Percentiles rank a stretch among this genome's conserved stretches.
These are phyloP conservation scores for Miamiensis avidus DNA, from an alignment of 169 alveolate species.

Conservation along the genomic window DNA sequence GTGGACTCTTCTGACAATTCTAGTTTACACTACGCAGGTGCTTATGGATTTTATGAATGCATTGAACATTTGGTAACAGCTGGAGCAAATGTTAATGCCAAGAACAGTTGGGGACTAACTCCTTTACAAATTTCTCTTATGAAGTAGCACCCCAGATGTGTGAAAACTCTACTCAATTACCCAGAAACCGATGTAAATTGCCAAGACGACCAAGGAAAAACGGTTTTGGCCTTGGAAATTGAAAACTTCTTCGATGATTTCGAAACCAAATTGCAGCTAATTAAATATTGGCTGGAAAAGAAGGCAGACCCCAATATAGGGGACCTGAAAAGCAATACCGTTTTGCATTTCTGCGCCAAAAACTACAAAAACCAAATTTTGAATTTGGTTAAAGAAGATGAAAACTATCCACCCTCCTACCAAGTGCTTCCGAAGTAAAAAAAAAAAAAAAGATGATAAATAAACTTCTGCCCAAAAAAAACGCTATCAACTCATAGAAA, in stretches of 20 bases:
- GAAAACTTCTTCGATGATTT: slow-evolving; percentile 49
- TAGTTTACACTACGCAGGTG: slow-evolving; percentile 87
- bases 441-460: too few species aligned
- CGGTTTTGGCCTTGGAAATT: slow-evolving; percentile 62
- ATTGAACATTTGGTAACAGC: slow-evolving; percentile 68
- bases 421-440: too few species aligned
- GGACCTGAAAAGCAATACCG: slow-evolving; percentile 65
- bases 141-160: slow-evolving; percentile 72
- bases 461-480: too few species aligned
- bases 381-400: slow-evolving; percentile 1
- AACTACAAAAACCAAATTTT: slow-evolving; percentile 2
- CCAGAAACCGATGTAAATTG: slow-evolving; percentile 76
- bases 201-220: slow-evolving; percentile 79
- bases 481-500: too few species aligned
- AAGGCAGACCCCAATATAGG: slow-evolving; percentile 69
- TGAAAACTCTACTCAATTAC: slow-evolving; percentile 63
- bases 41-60: slow-evolving; percentile 78
- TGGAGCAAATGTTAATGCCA: slow-evolving; percentile 76
- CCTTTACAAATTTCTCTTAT: slow-evolving; percentile 79
- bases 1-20: slow-evolving; percentile 77
- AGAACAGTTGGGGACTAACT: slow-evolving; percentile 78
- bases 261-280: slow-evolving; percentile 38
- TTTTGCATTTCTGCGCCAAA: slow-evolving; percentile 55
- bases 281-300: slow-evolving; percentile 57
- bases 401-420: background rate